Conservation (phyloP, 2,329 filamentous ascomycete genomes). For the Eutypella sp. region DNA sequence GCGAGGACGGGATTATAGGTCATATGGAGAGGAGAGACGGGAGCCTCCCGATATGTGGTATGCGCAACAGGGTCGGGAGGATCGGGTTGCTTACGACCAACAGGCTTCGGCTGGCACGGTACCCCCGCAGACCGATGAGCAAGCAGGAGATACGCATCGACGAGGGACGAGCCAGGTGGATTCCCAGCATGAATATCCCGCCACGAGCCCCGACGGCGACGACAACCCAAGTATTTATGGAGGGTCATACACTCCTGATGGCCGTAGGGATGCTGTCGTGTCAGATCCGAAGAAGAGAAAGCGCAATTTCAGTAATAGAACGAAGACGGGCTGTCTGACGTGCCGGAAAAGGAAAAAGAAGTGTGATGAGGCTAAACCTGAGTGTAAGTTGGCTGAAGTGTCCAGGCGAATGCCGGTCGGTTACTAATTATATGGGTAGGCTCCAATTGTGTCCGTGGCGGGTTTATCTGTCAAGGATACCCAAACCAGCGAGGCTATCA, state of each 20-base stretch:
- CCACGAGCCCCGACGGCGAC: slow-evolving; percentile 51
- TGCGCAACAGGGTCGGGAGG: slow-evolving; percentile 41
- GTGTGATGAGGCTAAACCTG: slow-evolving; percentile 89
- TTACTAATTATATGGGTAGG: slow-evolving; percentile 42
- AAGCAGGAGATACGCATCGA: slow-evolving; percentile 39
- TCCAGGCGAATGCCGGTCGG: slow-evolving; percentile 3
- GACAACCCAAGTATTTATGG: slow-evolving; percentile 40
- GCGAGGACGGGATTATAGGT: slow-evolving; percentile 38
- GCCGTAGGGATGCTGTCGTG: slow-evolving; percentile 45
- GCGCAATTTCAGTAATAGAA: slow-evolving; percentile 86
- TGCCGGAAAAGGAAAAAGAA: slow-evolving; percentile 95
- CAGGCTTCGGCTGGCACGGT: slow-evolving; percentile 40
- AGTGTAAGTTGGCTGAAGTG: slow-evolving; percentile 60
- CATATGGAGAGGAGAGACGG: slow-evolving; percentile 40
- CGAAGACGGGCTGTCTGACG: slow-evolving; percentile 92
- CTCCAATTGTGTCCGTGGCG: slow-evolving; percentile 85
- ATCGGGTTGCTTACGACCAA: slow-evolving; percentile 40
- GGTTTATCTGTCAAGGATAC: slow-evolving; percentile 89
- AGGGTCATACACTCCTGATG: slow-evolving; percentile 41
- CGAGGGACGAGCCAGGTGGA: slow-evolving; percentile 42
- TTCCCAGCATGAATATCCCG: slow-evolving; percentile 42
- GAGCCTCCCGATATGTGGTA: slow-evolving; percentile 48
- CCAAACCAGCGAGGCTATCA: slow-evolving; percentile 76
- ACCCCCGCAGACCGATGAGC: slow-evolving; percentile 46
- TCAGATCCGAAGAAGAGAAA: slow-evolving; percentile 66